Evolutionary conservation across 2,329 filamentous ascomycete species (phyloP), one percentile per base, ranked within the genome.

Genomic region (Rhynchosporium secalis): DNA sequence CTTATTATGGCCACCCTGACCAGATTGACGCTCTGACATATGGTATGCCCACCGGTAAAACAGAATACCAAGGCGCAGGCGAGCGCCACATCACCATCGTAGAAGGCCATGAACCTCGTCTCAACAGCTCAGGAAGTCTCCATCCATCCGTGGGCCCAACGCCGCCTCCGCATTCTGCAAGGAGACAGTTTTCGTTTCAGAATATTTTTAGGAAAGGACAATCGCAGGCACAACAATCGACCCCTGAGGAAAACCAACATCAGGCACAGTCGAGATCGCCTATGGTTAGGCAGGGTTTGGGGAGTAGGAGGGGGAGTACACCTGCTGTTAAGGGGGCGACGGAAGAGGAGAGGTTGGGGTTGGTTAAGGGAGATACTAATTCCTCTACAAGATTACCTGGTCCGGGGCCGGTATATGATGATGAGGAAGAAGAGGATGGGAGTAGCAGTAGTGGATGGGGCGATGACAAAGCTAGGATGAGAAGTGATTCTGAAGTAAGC

Each of bases 171-270:
- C 84, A 83, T 60, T 78, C 79, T 36, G 85, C 89, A 10, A 84
- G 80, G 67, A 84, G 94, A 64, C 91, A 96, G 73, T 99, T 98
- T 77, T 96, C 91, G 20, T 98, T 98, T 80, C 89, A 93, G 67
- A 92, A 90, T 68, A 86, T 96, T 58, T 95, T 97, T 51, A 49
- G 68, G 38, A 72, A 70, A 60, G 64, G 64, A 1, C 60, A 62
- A 45, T 47, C 56, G 1, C 54, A 62, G 28, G 60, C 58, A 46
- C 56, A 51, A 55, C 33, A 36, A 36, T 36, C 33, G 6, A 58
- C 64, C 13, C 38, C 26, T 7, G 68, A 69, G 13, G 69, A 66
- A 43, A 41, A 38, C 3, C 58, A 58, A 13, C 64, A 65, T 49
- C 72, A 62, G 71, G 67, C 64, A 67, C 72, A 60, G 70, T 74